A percentile compares a stretch with the other conserved stretches of the same genome.
These are phyloP conservation scores for Leonotis leonurus DNA, from an alignment of 257 asterid genomes.

Conservation along the genomic window DNA sequence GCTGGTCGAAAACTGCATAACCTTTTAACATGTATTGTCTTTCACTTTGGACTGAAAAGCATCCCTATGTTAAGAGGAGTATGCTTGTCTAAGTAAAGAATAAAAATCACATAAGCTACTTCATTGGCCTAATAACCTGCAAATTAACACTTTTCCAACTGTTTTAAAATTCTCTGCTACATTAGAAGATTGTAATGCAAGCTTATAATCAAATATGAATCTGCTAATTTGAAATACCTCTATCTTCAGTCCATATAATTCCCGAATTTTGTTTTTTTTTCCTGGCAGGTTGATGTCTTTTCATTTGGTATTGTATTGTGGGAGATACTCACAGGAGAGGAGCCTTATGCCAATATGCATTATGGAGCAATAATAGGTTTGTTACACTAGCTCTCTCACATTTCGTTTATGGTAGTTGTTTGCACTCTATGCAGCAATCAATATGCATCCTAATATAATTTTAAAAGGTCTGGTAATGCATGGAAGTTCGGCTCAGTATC, in stretches of 20 bases:
- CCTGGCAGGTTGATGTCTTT: conserved; percentile 78
- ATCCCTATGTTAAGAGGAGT: too few species aligned
- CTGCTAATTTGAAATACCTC: not conserved
- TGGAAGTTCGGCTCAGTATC: too few species aligned
- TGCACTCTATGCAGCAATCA: not conserved
- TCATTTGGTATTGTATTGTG: conserved; percentile 92
- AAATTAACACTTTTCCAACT: conserved; percentile 6
- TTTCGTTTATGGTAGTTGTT: not conserved
- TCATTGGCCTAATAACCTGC: conserved; percentile 3
- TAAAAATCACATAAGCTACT: not conserved
- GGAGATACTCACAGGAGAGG: conserved; percentile 99
- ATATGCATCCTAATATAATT: not conserved
- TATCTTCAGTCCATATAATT: not conserved
- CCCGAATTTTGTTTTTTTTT: conserved; percentile 14
- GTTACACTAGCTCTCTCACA: not conserved
- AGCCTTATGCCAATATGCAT: conserved; percentile 95
- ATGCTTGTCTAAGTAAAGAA: conserved; percentile 2
- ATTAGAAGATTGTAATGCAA: not conserved
- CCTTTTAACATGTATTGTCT: not conserved
- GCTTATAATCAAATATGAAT: too few species aligned
- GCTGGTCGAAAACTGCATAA: not conserved
- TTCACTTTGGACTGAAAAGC: not conserved
- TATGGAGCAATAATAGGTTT: conserved; percentile 83
- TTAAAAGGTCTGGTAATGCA: too few species aligned
- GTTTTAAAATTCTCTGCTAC: not conserved